A percentile compares a stretch with the other conserved stretches of the same genome.
Conservation (phyloP, 1,284 basidiomycete species). For the Ceratobasidium papillatum region DNA sequence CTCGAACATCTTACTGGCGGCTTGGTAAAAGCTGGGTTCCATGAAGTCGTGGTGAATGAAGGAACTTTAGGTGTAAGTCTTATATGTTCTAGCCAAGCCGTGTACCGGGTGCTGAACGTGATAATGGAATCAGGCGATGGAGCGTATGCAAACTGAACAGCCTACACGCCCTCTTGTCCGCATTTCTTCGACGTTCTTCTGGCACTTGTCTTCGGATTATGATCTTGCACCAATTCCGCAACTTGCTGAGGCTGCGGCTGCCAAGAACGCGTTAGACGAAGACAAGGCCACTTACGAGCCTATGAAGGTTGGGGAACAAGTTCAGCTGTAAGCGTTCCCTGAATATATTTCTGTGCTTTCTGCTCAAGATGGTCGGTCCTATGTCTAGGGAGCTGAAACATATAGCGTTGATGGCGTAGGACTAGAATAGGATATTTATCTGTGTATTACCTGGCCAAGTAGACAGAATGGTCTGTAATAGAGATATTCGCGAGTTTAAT, state of each 20-base stretch:
- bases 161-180: constrained; percentile 85
- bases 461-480: no score
- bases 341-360: constrained; percentile 41
- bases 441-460: no score
- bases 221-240: constrained; percentile 70
- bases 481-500: no score
- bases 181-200: constrained; percentile 94
- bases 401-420: constrained; percentile 77
- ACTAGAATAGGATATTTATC: no score
- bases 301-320: constrained; percentile 88
- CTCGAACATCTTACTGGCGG: constrained; percentile 89
- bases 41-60: constrained; percentile 89
- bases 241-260: constrained; percentile 59
- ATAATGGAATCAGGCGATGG: constrained; percentile 64
- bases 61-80: constrained; percentile 69
- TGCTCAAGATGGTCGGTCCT: neutral
- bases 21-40: constrained; percentile 88
- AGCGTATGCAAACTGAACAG: constrained; percentile 63
- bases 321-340: constrained; percentile 69
- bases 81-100: neutral
- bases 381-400: constrained; percentile 77
- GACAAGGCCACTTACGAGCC: constrained; percentile 66
- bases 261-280: constrained; percentile 55
- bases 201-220: constrained; percentile 88
- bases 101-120: neutral